A percentile compares a stretch with the other conserved stretches of the same genome.
Evolutionary conservation across 495 filamentous ascomycete genomes (phyloP).

Genomic region (Penicillium chermesinum): DNA sequence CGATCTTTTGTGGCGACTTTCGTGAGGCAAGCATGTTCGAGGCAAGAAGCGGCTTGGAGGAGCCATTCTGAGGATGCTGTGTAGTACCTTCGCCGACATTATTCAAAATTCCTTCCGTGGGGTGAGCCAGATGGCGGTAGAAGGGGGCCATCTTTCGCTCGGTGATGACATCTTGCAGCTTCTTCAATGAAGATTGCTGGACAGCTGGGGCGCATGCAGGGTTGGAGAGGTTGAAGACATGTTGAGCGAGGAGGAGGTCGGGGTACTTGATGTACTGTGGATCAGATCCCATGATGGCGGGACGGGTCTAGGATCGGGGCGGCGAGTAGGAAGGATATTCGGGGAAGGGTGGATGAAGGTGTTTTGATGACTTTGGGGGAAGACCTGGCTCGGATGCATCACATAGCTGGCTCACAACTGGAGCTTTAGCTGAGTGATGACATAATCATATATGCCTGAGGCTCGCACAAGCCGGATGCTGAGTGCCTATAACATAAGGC

Average conservation of each 20-base stretch:
- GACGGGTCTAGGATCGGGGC: conserved; percentile 6
- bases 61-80: conserved; percentile 52
- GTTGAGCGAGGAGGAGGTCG: conserved; percentile 83
- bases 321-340: conserved; percentile 7
- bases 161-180: conserved; percentile 84
- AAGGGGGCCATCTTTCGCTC: conserved; percentile 96
- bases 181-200: conserved; percentile 71
- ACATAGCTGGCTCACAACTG: neutral
- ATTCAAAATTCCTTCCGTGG: conserved; percentile 86
- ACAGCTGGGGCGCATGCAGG: conserved; percentile 62
- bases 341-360: conserved; percentile 12
- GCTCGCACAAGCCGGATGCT: neutral
- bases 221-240: conserved; percentile 96
- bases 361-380: conserved; percentile 10
- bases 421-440: neutral
- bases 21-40: conserved; percentile 67
- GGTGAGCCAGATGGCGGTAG: conserved; percentile 92
- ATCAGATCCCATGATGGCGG: conserved; percentile 82
- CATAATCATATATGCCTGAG: neutral
- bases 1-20: conserved; percentile 54
- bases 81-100: conserved; percentile 63
- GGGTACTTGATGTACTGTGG: conserved; percentile 96
- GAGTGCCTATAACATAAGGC: neutral
- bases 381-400: neutral
- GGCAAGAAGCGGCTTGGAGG: conserved; percentile 48